These are phyloP conservation scores for Filosporella fistucella DNA, from an alignment of 495 filamentous ascomycete genomes.

Conservation along the genomic window DNA sequence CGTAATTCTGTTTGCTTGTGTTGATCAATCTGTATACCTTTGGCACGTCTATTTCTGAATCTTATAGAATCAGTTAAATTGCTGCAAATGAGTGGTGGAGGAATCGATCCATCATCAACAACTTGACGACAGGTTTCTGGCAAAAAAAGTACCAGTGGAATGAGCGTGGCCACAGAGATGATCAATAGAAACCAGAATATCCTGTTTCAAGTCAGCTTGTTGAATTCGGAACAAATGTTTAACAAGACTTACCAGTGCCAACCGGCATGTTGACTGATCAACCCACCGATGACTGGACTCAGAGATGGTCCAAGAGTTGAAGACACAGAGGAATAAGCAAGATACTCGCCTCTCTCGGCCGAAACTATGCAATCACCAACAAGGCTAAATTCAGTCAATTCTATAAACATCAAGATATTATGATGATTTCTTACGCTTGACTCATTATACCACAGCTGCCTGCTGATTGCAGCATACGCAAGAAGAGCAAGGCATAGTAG, in stretches of 20 bases:
- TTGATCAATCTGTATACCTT: conserved; percentile 7
- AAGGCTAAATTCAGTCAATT: too few relatives aligned
- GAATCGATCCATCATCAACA: conserved; percentile 61
- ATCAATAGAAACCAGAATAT: conserved; percentile 81
- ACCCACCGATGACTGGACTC: conserved; percentile 70
- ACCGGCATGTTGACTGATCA: conserved; percentile 55
- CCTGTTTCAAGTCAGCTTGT: too few relatives aligned
- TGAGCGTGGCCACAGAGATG: conserved; percentile 57
- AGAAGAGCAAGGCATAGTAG: conserved; percentile 44
- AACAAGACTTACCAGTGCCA: too few relatives aligned
- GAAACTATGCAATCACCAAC: conserved; percentile 46
- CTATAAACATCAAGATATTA: too few relatives aligned
- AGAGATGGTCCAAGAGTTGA: conserved; percentile 63
- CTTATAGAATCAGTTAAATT: conserved; percentile 33
- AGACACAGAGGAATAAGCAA: conserved; percentile 31
- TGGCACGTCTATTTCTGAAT: conserved; percentile 19
- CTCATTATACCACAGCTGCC: too few relatives aligned
- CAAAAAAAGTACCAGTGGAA: conserved; percentile 55
- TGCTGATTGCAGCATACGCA: conserved; percentile 51
- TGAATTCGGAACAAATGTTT: too few relatives aligned
- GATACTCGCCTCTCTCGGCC: conserved; percentile 46
- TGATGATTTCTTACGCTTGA: too few relatives aligned
- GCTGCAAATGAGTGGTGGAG: conserved; percentile 33
- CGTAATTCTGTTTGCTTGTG: conserved; percentile 14
- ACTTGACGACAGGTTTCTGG: conserved; percentile 66